A percentile compares a stretch with the other conserved stretches of the same genome.
Conservation (phyloP, 2,329 filamentous ascomycete genomes). For the Aspergillus thermomutatus region DNA sequence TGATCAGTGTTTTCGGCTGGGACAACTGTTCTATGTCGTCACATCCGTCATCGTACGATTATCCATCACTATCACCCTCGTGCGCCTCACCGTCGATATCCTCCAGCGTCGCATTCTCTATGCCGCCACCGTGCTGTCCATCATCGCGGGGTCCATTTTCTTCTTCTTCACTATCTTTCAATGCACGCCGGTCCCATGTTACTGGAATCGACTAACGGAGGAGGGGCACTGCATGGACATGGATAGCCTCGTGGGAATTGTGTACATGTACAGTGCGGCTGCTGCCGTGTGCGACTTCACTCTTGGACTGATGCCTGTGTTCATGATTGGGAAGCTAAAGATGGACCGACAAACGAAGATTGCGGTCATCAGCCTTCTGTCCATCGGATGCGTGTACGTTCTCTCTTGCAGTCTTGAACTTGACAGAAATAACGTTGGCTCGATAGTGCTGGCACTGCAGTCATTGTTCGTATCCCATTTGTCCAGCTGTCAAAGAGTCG, state of each 20-base stretch:
- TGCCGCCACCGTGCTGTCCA: conserved; percentile 42
- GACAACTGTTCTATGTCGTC: conserved; percentile 51
- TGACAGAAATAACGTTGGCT: background rate
- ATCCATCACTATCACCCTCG: conserved; percentile 51
- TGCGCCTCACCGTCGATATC: conserved; percentile 46
- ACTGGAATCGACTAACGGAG: conserved; percentile 40
- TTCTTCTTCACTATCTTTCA: conserved; percentile 51
- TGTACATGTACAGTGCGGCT: conserved; percentile 26
- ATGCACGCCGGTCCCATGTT: conserved; percentile 47
- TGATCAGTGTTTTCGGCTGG: conserved; percentile 49
- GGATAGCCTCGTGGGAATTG: conserved; percentile 21
- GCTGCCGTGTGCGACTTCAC: conserved; percentile 46
- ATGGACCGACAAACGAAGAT: background rate
- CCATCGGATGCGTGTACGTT: background rate
- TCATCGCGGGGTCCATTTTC: conserved; percentile 44
- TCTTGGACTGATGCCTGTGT: conserved; percentile 45
- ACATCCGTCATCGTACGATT: conserved; percentile 48
- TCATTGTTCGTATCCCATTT: background rate
- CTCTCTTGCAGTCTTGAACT: too few species aligned
- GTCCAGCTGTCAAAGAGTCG: background rate
- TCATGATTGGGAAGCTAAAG: background rate
- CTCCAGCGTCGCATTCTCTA: conserved; percentile 48
- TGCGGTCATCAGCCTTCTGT: background rate
- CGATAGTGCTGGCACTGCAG: background rate
- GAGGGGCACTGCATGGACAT: conserved; percentile 41